Base-by-base conservation (phyloP, 164 flowering plant species). In the Umbellularia californica region DNA sequence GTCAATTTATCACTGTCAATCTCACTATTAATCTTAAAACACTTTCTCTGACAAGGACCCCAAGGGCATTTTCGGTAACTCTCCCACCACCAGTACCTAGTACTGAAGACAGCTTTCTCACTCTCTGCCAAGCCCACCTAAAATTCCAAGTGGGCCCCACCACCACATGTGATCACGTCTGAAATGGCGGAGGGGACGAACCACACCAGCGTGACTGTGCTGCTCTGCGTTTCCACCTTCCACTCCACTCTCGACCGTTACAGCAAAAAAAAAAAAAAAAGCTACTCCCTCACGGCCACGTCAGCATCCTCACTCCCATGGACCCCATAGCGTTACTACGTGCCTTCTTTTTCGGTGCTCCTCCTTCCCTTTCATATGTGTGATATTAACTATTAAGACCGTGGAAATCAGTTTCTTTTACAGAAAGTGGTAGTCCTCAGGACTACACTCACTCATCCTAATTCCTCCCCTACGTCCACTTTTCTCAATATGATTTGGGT, bases 231-330 rank as follows among this genome's bases (percentile, higher is more conserved):
- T 14, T 23, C 23, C 47, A 6, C 22, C n/a, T 3, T 2, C 60
- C n/a, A 55, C 55, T 9, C 51, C 22, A 25, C 17, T 47, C 24
- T 23, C 55, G 71, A 69, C 71, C 71, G 71, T 69, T 69, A 47
- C 52, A 69, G 52, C 1, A 27, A 41, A 47, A 41, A 23, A 35
- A 41, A 41, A 30, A 41, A 22, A 22, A 13, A 41, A 41, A 1
- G 11, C 10, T 1, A 41, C 47, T 0, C 24, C 55, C 15, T n/a
- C 70, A 3, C 3, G 47, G 55, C 71, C 71, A 47, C 71, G 55
- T 35, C 55, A n/a, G 19, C 52, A 1, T 14, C 58, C 10, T 69
- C 20, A 41, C 23, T 22, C 19, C 28, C 19, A 67, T 15, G n/a
- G n/a, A n/a, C 2, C 5, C 69, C n/a, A 67, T 6, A 2, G 47